A percentile compares a stretch with the other conserved stretches of the same genome.
Evolutionary conservation across 2,329 filamentous ascomycete genomes (phyloP).

Genomic region (Penicillium hordei): DNA sequence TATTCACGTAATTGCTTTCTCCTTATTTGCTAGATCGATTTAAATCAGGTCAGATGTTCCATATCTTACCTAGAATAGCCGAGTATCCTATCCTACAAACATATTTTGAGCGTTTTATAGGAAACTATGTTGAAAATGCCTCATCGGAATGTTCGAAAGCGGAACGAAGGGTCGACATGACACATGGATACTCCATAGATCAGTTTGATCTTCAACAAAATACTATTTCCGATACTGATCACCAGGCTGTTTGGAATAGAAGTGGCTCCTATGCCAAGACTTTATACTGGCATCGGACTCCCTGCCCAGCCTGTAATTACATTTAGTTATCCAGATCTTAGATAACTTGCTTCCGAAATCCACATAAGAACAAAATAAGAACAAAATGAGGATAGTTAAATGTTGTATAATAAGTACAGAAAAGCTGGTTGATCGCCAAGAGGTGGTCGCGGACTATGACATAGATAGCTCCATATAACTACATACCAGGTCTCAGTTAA

Average conservation of each 20-base stretch:
- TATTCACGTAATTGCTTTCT: constrained; percentile 8
- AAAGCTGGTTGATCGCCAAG: neutral
- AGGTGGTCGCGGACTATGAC: neutral
- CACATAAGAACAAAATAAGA: neutral
- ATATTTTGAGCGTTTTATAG: constrained; percentile 7
- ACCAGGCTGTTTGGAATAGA: neutral
- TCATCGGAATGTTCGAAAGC: constrained; percentile 18
- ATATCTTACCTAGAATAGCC: constrained; percentile 8
- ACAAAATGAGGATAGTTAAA: too few species aligned
- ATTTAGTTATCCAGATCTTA: neutral
- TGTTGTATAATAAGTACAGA: neutral
- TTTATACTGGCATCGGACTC: constrained; percentile 3
- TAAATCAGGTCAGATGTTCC: constrained; percentile 2
- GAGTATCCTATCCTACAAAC: neutral
- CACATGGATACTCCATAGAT: constrained; percentile 1
- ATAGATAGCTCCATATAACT: neutral
- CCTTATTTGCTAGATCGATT: constrained; percentile 2
- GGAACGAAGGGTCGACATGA: constrained; percentile 1
- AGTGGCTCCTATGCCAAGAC: constrained; percentile 5
- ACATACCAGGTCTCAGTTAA: constrained; percentile 2
- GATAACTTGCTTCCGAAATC: neutral
- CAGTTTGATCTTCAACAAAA: neutral
- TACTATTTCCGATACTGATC: constrained; percentile 3
- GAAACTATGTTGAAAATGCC: constrained; percentile 17
- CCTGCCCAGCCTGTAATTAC: neutral